phyloP scores from a whole-genome alignment of 768 basidiomycete genomes.

The Exidia glandulosa region DNA sequence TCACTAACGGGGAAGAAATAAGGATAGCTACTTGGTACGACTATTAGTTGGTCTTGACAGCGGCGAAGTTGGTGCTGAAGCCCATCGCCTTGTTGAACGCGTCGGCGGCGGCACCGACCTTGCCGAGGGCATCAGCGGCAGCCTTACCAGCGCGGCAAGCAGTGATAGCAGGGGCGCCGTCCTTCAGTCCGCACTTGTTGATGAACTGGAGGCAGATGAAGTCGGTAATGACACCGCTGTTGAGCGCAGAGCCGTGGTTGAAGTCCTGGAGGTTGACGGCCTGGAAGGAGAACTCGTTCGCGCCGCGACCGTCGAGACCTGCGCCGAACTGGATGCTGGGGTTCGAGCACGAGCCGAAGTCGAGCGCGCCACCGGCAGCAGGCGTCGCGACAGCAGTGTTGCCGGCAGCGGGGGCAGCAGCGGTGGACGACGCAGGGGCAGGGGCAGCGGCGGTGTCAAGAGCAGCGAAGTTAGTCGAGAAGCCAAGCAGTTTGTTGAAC shows the following conservation, averaged over 20 bases:
- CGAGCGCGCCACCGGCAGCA: neutral
- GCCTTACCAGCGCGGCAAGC: constrained; percentile 7
- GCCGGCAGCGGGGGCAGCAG: constrained; percentile 3
- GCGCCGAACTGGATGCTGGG: constrained; percentile 17
- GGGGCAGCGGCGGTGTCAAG: constrained; percentile 9
- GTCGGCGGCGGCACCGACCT: constrained; percentile 45
- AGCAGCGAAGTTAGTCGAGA: neutral
- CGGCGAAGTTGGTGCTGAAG: constrained; percentile 37
- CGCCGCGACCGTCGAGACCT: neutral
- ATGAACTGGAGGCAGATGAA: constrained; percentile 12
- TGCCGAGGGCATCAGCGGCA: constrained; percentile 31
- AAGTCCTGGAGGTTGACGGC: neutral
- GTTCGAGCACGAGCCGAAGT: constrained; percentile 42
- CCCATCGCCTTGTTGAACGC: constrained; percentile 51
- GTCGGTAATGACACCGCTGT: constrained; percentile 6
- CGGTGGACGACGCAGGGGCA: neutral
- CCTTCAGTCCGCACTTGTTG: constrained; percentile 31
- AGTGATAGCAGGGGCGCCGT: neutral
- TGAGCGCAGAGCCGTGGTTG: constrained; percentile 6
- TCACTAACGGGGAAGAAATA: no score
- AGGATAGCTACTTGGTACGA: no score
- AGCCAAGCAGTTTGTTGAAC: neutral
- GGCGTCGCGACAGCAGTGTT: neutral
- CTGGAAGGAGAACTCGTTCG: neutral
- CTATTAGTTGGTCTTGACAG: neutral